Base-by-base conservation (phyloP, 2,329 filamentous ascomycete species). In the Paracorniculantispora psalliotae region DNA sequence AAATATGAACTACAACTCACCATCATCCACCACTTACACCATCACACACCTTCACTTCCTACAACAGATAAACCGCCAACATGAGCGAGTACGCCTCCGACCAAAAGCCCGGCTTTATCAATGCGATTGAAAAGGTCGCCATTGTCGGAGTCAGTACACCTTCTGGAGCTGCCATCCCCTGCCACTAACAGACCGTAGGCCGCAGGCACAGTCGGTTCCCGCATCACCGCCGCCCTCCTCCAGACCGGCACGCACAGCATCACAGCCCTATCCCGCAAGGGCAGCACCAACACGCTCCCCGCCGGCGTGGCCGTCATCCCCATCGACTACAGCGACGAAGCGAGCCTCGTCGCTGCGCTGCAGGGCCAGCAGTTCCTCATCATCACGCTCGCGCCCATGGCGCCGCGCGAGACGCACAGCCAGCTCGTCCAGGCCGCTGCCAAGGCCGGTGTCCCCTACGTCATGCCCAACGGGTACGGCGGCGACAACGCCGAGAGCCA, bases 391-490 rank as follows among this genome's bases (percentile, higher is more conserved):
- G 62, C 74, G 12, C 66, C 71, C 0, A 62, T 50, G 0, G 81
- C 79, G 0, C 73, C 80, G 0, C 67, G 61, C 0, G 78, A 79
- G 10, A 75, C 75, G 1, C 77, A 83, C 46, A 66, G 64, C 56
- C 80, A 80, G 61, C 72, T 87, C 19, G 70, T 85, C 61, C 68
- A 73, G 7, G 84, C 84, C 0, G 84, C 84, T 0, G 79, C 77
- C 4, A 76, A 77, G 35, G 82, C 84, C 0, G 78, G 78, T 2
- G 75, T 87, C 2, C 73, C 75, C 1, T 85, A 79, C 65, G 64
- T 87, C 52, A 72, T 86, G 66, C 83, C 84, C 2, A 86, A 85
- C 63, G 70, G 71, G 21, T 83, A 75, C 28, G 81, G 81, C 5
- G 79, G 83, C 68, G 79, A 84, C 64, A 72, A 80, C 60, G 66